These are phyloP conservation scores for Huntiella abstrusa DNA, from an alignment of 2,329 filamentous ascomycete species.

Conservation along the genomic window DNA sequence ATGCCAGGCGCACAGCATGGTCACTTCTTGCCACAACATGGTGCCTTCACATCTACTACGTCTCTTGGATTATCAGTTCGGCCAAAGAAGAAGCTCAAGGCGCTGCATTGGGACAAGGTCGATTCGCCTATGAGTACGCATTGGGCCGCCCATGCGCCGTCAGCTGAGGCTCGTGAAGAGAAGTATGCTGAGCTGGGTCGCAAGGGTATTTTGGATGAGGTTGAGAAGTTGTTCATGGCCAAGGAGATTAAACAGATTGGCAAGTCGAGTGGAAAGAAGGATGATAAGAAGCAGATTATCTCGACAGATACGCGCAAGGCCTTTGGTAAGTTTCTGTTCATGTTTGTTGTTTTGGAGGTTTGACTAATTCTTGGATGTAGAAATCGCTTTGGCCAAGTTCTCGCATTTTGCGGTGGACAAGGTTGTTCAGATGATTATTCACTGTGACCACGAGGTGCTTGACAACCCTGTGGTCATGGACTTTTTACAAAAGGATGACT, in stretches of 20 bases:
- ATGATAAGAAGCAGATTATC: constrained; percentile 96
- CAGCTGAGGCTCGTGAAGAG: constrained; percentile 77
- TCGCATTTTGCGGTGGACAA: constrained; percentile 70
- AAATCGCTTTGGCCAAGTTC: constrained; percentile 88
- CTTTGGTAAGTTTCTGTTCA: constrained; percentile 38
- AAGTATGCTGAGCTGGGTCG: constrained; percentile 86
- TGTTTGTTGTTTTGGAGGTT: constrained; percentile 8
- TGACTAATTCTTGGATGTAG: constrained; percentile 24
- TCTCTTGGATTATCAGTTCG: constrained; percentile 57
- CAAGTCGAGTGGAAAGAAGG: constrained; percentile 50
- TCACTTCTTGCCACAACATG: constrained; percentile 52
- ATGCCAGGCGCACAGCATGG: constrained; percentile 53
- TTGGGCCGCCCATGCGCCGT: constrained; percentile 75
- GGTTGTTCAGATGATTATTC: constrained; percentile 81
- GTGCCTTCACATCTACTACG: constrained; percentile 31
- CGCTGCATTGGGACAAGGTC: constrained; percentile 97
- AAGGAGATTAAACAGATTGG: constrained; percentile 89
- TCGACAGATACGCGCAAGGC: constrained; percentile 74
- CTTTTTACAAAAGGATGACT: constrained; percentile 78
- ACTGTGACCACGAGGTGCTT: constrained; percentile 76
- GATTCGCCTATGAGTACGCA: constrained; percentile 81
- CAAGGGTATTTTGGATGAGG: constrained; percentile 91
- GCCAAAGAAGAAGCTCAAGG: constrained; percentile 99
- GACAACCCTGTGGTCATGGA: constrained; percentile 91
- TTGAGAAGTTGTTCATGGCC: constrained; percentile 91